phyloP scores from a whole-genome alignment of 2,329 filamentous ascomycete genomes.

The Paecilomyces sp. region DNA sequence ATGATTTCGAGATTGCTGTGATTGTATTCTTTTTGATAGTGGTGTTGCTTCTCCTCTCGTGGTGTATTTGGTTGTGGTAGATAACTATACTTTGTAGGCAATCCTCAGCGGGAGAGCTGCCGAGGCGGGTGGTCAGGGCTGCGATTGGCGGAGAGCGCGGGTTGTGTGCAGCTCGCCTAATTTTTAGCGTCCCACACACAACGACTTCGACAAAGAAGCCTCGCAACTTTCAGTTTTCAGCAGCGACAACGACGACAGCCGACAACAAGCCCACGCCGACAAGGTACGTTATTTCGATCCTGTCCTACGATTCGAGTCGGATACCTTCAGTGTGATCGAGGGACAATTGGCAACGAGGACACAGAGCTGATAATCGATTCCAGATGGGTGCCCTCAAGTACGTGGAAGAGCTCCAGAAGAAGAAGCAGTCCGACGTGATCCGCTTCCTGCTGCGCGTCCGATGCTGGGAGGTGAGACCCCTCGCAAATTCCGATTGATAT shows the following conservation, averaged over 20 bases:
- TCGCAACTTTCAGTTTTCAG: constrained; percentile 25
- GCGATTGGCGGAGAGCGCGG: constrained; percentile 15
- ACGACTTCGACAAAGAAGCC: constrained; percentile 20
- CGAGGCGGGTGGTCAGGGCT: neutral
- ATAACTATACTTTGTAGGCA: neutral
- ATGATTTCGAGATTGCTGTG: neutral
- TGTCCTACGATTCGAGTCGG: neutral
- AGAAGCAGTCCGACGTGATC: constrained; percentile 99
- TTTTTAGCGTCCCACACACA: constrained; percentile 38
- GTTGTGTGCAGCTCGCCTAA: constrained; percentile 28
- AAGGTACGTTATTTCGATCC: constrained; percentile 28
- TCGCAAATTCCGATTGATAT: constrained; percentile 25
- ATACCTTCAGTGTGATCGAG: neutral
- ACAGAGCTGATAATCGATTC: constrained; percentile 11
- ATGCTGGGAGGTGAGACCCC: constrained; percentile 85
- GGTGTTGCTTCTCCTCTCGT: too few relatives aligned
- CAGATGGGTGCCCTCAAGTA: constrained; percentile 99
- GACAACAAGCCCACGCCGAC: constrained; percentile 37
- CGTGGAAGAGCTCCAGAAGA: constrained; percentile 99
- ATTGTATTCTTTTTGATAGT: too few relatives aligned
- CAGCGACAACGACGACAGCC: constrained; percentile 36
- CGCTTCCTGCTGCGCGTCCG: constrained; percentile 99
- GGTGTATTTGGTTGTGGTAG: neutral
- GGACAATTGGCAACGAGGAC: neutral
- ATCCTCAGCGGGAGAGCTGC: neutral